Conservation (phyloP, 306 rosid species). For the Abrus pulchellus region DNA sequence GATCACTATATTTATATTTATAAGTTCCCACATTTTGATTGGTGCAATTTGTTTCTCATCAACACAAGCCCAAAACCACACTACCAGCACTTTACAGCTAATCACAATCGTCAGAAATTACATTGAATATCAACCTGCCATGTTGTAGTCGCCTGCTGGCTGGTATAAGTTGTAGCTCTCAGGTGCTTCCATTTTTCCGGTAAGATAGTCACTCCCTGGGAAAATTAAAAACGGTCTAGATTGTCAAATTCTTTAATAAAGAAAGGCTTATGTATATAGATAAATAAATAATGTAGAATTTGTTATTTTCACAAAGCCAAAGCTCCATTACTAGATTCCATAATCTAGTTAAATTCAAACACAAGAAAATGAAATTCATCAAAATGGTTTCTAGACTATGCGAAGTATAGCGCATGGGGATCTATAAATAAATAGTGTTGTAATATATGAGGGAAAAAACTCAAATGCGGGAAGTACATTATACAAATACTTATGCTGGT, state of each 20-base stretch:
- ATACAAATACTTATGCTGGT: not conserved
- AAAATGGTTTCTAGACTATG: slow-evolving; percentile 5
- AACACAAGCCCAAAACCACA: slow-evolving; percentile 45
- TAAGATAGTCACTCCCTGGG: slow-evolving; percentile 71
- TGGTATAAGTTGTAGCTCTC: slow-evolving; percentile 51
- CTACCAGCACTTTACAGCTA: slow-evolving; percentile 46
- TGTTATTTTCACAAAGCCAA: slow-evolving; percentile 12
- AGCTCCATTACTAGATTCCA: not conserved
- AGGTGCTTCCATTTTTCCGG: slow-evolving; percentile 72
- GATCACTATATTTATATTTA: slow-evolving; percentile 1
- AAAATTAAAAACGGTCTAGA: slow-evolving; percentile 38
- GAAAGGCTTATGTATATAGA: not conserved
- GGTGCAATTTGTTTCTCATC: slow-evolving; percentile 35
- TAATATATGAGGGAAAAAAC: not conserved
- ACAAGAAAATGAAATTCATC: slow-evolving; percentile 12
- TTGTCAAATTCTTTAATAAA: slow-evolving; percentile 5
- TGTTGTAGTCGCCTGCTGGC: slow-evolving; percentile 65
- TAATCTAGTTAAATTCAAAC: slow-evolving; percentile 15
- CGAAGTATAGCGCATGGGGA: not conserved
- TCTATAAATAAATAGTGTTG: not conserved
- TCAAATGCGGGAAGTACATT: not conserved
- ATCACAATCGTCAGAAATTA: slow-evolving; percentile 42
- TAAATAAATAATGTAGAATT: not conserved
- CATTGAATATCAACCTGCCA: slow-evolving; percentile 61
- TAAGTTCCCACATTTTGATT: slow-evolving; percentile 35